A percentile compares a stretch with the other conserved stretches of the same genome.
Conservation (phyloP, 139 green algal species). For the Pseudopediastrum boryanum region DNA sequence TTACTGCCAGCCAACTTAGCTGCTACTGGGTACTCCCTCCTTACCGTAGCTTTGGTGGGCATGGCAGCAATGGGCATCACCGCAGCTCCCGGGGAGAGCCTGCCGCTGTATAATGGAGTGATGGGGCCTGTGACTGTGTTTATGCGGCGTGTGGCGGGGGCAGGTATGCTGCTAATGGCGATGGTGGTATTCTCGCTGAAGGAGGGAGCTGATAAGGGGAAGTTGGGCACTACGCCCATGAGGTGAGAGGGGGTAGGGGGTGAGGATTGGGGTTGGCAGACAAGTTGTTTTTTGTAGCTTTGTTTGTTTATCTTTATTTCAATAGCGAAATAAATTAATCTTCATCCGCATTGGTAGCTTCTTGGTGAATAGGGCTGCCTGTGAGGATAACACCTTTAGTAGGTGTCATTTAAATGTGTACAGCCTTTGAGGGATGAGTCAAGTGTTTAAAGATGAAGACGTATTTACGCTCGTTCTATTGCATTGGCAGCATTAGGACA, state of each 20-base stretch:
- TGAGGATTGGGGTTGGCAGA: too few species aligned
- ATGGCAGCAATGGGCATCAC: neutral
- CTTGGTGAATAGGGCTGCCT: too few species aligned
- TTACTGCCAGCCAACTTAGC: conserved; percentile 24
- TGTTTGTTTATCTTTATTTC: too few species aligned
- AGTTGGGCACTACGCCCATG: conserved; percentile 34
- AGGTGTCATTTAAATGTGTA: too few species aligned
- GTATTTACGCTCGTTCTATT: too few species aligned
- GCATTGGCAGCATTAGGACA: too few species aligned
- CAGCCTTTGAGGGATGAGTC: too few species aligned
- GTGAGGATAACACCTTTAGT: too few species aligned
- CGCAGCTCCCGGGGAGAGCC: neutral
- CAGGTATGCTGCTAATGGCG: conserved; percentile 22
- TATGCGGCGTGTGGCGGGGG: conserved; percentile 14
- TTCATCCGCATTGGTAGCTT: neutral
- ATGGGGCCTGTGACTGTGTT: conserved; percentile 32
- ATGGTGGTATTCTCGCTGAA: conserved; percentile 35
- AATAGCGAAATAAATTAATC: too few species aligned
- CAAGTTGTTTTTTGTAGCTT: too few species aligned
- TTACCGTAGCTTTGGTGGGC: conserved; percentile 8
- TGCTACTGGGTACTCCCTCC: conserved; percentile 5
- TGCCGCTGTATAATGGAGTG: conserved; percentile 2
- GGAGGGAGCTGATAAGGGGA: conserved; percentile 33
- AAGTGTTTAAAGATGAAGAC: too few species aligned
- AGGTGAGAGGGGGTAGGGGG: neutral